Evolutionary conservation across 2,329 filamentous ascomycete species (phyloP).

Genomic region (Trematosphaeria pertusa): DNA sequence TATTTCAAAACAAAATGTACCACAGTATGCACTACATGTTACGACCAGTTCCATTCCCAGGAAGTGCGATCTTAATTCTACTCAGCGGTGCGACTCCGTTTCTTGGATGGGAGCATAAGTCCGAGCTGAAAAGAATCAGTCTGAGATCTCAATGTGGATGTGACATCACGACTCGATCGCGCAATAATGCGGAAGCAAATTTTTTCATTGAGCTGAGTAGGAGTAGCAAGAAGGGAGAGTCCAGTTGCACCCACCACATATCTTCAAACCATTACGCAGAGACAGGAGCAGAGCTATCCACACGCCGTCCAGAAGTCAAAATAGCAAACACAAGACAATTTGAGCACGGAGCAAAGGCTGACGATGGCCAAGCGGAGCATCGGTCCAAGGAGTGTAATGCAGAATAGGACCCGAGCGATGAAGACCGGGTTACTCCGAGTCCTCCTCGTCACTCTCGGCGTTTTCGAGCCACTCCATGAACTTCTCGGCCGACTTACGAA

Average conservation of each 20-base stretch:
- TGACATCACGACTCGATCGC: too few relatives aligned
- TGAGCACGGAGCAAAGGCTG: too few relatives aligned
- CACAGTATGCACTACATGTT: too few relatives aligned
- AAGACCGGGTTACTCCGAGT: constrained; percentile 31
- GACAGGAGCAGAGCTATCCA: constrained; percentile 29
- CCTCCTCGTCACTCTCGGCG: constrained; percentile 69
- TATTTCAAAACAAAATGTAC: too few relatives aligned
- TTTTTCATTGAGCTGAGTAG: constrained; percentile 7
- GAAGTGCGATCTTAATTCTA: too few relatives aligned
- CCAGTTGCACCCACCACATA: constrained; percentile 6
- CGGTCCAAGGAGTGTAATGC: not conserved
- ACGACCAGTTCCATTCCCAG: too few relatives aligned
- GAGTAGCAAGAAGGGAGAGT: constrained; percentile 20
- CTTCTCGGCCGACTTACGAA: constrained; percentile 90
- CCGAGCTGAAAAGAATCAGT: too few relatives aligned
- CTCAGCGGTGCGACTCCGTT: too few relatives aligned
- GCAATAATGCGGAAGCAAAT: too few relatives aligned
- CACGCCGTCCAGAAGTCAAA: constrained; percentile 24
- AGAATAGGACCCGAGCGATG: not conserved
- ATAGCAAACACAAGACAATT: constrained; percentile 15
- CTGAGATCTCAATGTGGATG: too few relatives aligned
- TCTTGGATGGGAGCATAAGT: too few relatives aligned
- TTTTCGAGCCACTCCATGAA: constrained; percentile 95
- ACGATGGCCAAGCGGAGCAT: too few relatives aligned
- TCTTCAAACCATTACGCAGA: constrained; percentile 8